Conservation (phyloP, 352 stramenopile genomes). For the Pythium biforme region DNA sequence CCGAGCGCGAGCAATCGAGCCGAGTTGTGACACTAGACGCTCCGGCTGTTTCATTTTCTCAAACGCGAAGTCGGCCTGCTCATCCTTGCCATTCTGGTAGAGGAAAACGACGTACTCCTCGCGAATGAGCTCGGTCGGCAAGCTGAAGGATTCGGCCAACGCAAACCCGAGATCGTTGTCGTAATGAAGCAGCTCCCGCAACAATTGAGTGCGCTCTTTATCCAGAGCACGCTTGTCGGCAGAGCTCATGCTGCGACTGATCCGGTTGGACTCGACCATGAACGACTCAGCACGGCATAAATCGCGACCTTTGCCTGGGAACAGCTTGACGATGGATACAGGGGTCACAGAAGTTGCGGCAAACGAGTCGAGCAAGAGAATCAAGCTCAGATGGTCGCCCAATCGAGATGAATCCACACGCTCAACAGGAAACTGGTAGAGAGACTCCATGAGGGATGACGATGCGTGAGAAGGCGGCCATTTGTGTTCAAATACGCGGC, state of each 20-base stretch:
- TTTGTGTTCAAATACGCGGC: slow-evolving; percentile 35
- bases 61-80: slow-evolving; percentile 63
- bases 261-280: slow-evolving; percentile 7
- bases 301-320: slow-evolving; percentile 40
- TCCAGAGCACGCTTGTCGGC: slow-evolving; percentile 33
- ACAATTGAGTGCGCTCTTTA: slow-evolving; percentile 58
- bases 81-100: slow-evolving; percentile 74
- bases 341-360: slow-evolving; percentile 64
- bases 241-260: background rate
- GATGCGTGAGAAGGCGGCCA: slow-evolving; percentile 61
- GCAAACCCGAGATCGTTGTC: slow-evolving; percentile 63
- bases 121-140: slow-evolving; percentile 71
- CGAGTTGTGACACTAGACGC: slow-evolving; percentile 54
- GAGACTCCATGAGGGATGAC: slow-evolving; percentile 46
- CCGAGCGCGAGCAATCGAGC: slow-evolving; percentile 65
- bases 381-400: slow-evolving; percentile 63
- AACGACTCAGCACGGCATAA: slow-evolving; percentile 70
- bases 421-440: slow-evolving; percentile 43
- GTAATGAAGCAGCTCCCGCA: slow-evolving; percentile 67
- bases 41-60: slow-evolving; percentile 71
- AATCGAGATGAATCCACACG: slow-evolving; percentile 42
- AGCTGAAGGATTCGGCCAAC: slow-evolving; percentile 67
- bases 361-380: slow-evolving; percentile 82
- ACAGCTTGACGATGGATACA: slow-evolving; percentile 71
- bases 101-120: slow-evolving; percentile 82